These are phyloP conservation scores for Penicillium sp. DNA, from an alignment of 2,329 filamentous ascomycete species.

Conservation along the genomic window DNA sequence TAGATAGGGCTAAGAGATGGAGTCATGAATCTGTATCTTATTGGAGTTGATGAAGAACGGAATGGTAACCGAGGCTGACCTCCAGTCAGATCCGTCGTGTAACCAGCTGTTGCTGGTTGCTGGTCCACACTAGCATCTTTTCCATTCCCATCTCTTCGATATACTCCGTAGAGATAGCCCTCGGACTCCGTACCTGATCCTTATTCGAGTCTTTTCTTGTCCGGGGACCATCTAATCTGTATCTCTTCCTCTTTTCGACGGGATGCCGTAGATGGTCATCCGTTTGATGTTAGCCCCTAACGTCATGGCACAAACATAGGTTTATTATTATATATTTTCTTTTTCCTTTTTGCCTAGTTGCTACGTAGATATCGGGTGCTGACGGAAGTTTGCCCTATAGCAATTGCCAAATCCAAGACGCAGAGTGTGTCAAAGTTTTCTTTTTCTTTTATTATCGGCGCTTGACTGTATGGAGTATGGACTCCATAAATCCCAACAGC, in stretches of 20 bases:
- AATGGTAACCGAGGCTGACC: neutral
- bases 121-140: neutral
- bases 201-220: neutral
- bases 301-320: conserved; percentile 7
- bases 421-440: neutral
- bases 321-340: neutral
- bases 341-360: neutral
- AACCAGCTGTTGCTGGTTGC: neutral
- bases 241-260: neutral
- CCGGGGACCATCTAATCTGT: conserved; percentile 1
- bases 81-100: conserved; percentile 11
- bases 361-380: neutral
- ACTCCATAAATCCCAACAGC: neutral
- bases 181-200: conserved; percentile 21
- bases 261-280: neutral
- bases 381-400: conserved; percentile 1
- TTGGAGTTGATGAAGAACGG: conserved; percentile 1
- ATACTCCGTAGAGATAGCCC: conserved; percentile 20
- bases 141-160: conserved; percentile 10
- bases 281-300: conserved; percentile 5
- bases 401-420: neutral
- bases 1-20: conserved; percentile 18
- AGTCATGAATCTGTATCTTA: conserved; percentile 6
- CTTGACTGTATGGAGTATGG: conserved; percentile 3
- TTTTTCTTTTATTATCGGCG: neutral